These are phyloP conservation scores for Pythium rhizo-oryzae DNA, from an alignment of 352 stramenopile genomes.

Conservation along the genomic window DNA sequence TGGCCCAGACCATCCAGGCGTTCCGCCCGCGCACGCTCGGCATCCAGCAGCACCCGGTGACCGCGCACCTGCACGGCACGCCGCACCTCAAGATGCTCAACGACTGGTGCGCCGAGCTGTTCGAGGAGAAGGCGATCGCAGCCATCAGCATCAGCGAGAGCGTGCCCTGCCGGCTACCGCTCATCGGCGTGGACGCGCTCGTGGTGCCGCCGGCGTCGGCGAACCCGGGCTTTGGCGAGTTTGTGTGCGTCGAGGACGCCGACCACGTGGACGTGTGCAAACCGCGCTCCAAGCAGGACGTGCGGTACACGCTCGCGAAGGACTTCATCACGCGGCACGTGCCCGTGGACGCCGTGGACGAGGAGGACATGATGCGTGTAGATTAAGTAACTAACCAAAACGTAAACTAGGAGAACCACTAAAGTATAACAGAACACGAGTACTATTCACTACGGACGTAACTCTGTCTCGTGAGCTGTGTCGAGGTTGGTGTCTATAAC, in stretches of 20 bases:
- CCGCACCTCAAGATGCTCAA: slow-evolving; percentile 81
- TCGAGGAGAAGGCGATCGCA: slow-evolving; percentile 51
- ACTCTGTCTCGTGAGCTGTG: no score
- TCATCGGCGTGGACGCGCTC: slow-evolving; percentile 73
- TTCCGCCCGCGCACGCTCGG: slow-evolving; percentile 52
- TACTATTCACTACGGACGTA: background rate
- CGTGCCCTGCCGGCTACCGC: slow-evolving; percentile 57
- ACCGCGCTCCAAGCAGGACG: slow-evolving; percentile 50
- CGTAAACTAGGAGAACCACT: background rate
- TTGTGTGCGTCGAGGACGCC: slow-evolving; percentile 55
- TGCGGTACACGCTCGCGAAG: slow-evolving; percentile 60
- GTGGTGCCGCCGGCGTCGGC: slow-evolving; percentile 69
- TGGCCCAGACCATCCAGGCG: slow-evolving; percentile 64
- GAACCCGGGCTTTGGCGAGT: slow-evolving; percentile 76
- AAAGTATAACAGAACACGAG: background rate
- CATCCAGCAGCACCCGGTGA: slow-evolving; percentile 69
- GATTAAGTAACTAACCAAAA: slow-evolving; percentile 5
- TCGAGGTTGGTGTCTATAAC: no score
- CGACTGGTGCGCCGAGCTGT: slow-evolving; percentile 65
- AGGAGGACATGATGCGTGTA: slow-evolving; percentile 22
- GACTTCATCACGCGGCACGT: slow-evolving; percentile 57
- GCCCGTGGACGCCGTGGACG: background rate
- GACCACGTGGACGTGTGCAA: slow-evolving; percentile 86
- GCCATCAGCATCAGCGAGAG: slow-evolving; percentile 73
- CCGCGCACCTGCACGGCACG: slow-evolving; percentile 74